Evolutionary conservation across 2,329 filamentous ascomycete species (phyloP), one percentile per base, ranked within the genome.

Genomic region (Colletotrichum trifolii): DNA sequence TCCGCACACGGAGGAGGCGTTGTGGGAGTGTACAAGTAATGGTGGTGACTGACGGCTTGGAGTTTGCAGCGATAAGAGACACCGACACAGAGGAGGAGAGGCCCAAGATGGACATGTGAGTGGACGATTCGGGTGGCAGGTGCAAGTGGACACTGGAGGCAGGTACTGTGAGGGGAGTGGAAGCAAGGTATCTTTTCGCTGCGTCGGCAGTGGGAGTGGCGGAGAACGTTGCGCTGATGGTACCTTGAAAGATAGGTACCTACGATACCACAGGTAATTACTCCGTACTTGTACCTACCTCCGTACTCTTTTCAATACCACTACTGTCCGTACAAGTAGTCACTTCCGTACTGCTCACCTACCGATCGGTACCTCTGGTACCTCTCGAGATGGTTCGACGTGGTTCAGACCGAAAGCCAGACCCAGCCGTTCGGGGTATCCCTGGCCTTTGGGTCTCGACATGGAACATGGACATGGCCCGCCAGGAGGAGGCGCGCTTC

Each of bases 1-100:
- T 64, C 64, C 64, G 64, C 60, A 66, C 54, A 64, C 64, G 64
- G 60, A 66, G 58, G 58, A 50, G 62, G 62, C 58, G 58, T 53
- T 61, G 52, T 62, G 52, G 58, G 50, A 64, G 59, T n/a, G 53
- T n/a, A 47, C 59, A 17, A 34, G 50, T 64, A 66, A 66, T 64
- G 60, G 64, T 59, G 33, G 48, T 46, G 64, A 64, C 49, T 64
- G 60, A 66, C 54, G 46, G 43, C 39, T 46, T 54, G 25, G 33
- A 59, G 64, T 64, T 43, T 59, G 64, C 60, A 60, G 42, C 43
- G 59, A 64, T 63, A 66, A 66, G 64, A 59, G 12, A 66, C 64
- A 66, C 64, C 54, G 64, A 45, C 54, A 38, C 53, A 34, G 15
- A 53, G 64, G 36, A n/a, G 54, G 25, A 25, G 25, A 25, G 25